A percentile compares a stretch with the other conserved stretches of the same genome.
Conservation (phyloP, 2,329 filamentous ascomycete species). For the Fusarium foetens region DNA sequence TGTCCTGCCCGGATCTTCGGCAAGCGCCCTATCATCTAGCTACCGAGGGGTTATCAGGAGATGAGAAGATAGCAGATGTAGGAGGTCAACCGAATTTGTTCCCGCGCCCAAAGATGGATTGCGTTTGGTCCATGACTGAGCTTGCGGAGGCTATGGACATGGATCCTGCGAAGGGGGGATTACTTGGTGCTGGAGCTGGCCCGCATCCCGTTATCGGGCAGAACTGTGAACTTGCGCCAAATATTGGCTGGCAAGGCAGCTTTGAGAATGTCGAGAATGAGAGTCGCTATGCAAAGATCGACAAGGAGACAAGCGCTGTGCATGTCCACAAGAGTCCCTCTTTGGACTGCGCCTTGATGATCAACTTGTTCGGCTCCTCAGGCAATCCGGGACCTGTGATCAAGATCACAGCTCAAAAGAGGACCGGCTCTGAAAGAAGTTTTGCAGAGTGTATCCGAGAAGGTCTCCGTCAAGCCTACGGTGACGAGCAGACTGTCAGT, state of each 20-base stretch:
- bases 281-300: conserved; percentile 40
- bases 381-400: conserved; percentile 48
- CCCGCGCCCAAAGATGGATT: background rate
- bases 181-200: background rate
- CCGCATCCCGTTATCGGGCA: background rate
- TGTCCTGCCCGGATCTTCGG: background rate
- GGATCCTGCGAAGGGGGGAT: background rate
- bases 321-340: conserved; percentile 40
- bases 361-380: conserved; percentile 53
- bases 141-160: background rate
- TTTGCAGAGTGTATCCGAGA: background rate
- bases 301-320: conserved; percentile 26
- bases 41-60: background rate
- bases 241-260: background rate
- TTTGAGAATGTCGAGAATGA: background rate
- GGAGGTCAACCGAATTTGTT: background rate
- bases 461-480: background rate
- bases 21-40: background rate
- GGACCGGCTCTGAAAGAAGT: background rate
- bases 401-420: conserved; percentile 48
- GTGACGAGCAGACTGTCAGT: background rate
- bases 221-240: background rate
- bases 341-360: conserved; percentile 53
- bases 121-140: conserved; percentile 30
- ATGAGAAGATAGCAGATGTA: background rate